Base-by-base conservation (phyloP, 2,329 filamentous ascomycete genomes). In the Podosphaera fusca region DNA sequence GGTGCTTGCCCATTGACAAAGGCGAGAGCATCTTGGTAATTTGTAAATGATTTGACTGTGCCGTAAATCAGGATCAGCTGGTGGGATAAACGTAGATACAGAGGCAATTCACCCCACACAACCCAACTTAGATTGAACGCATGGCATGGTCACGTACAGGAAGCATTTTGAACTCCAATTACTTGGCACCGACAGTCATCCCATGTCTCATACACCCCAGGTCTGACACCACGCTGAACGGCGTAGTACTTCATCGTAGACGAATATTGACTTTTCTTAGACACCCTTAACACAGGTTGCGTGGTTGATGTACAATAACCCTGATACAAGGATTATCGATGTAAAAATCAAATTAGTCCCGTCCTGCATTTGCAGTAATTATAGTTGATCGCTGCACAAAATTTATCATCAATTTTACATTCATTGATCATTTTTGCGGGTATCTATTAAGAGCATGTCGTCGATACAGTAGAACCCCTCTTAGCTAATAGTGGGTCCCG, bases 1-100 rank as follows among this genome's bases (percentile, higher is more conserved):
- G 46, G 63, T 65, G 12, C 66, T 62, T 75, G 76, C 52, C 85
- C 85, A 0, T 76, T 79, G 33, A 87, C 74, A 66, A 86, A 95
- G 1, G 79, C 80, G 64, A 85, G 77, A n/a, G 90, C 90, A 59
- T 95, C 87, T 60, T 81, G 76, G 58, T 76, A 72, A 0, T 77
- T 80, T 8, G 75, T 71, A 66, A 95, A 95, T 1, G 84, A 87
- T 71, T 92, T 90, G 73, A 85, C 87, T 92, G 42, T 30, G 55
- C 56, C 50, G n/a, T 62, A 58, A 51, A n/a, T 3, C 31, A 4
- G 21, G 53, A 55, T 29, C 36, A 21, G 12, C 8, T 7, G 31
- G n/a, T 54, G 33, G 35, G 36, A 21, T 2, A 55, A 3, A 31
- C 30, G 30, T 8, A 56, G 30, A 34, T 47, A 50, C 4, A 49